Percentiles rank a stretch among this genome's conserved stretches.
Conservation (phyloP, 441 rosid species). For the Euphorbia corollata region DNA sequence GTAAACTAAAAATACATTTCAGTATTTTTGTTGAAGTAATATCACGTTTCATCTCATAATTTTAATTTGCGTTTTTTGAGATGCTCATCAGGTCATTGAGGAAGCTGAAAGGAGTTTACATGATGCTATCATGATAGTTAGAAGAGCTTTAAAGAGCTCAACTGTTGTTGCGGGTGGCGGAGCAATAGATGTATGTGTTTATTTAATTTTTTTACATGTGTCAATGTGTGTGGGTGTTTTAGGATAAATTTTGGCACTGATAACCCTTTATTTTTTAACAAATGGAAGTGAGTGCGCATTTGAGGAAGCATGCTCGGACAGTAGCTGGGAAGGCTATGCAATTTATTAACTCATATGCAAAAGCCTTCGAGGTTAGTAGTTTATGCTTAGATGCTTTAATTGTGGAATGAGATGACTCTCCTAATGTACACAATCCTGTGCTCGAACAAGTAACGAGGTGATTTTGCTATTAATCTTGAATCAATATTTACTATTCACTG, state of each 20-base stretch:
- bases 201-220: background rate
- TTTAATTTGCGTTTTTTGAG: constrained; percentile 8
- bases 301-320: constrained; percentile 93
- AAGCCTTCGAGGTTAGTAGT: constrained; percentile 81
- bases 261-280: constrained; percentile 29
- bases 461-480: background rate
- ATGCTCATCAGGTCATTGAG: constrained; percentile 70
- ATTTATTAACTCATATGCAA: constrained; percentile 93
- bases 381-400: background rate
- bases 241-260: constrained; percentile 3
- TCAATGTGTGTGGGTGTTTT: background rate
- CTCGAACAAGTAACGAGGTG: background rate
- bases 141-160: constrained; percentile 95
- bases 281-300: constrained; percentile 93
- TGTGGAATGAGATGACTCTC: background rate
- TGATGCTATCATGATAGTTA: constrained; percentile 98
- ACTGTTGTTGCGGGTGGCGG: constrained; percentile 99
- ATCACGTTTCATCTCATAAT: constrained; percentile 6
- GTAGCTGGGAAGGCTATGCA: constrained; percentile 95
- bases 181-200: constrained; percentile 82
- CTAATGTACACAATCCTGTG: background rate
- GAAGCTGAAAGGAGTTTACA: constrained; percentile 99
- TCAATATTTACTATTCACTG: background rate
- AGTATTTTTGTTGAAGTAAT: constrained; percentile 12
- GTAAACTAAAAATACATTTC: background rate